Evolutionary conservation across 2,329 filamentous ascomycete genomes (phyloP).

Genomic region (Ceratocystis albifundus): DNA sequence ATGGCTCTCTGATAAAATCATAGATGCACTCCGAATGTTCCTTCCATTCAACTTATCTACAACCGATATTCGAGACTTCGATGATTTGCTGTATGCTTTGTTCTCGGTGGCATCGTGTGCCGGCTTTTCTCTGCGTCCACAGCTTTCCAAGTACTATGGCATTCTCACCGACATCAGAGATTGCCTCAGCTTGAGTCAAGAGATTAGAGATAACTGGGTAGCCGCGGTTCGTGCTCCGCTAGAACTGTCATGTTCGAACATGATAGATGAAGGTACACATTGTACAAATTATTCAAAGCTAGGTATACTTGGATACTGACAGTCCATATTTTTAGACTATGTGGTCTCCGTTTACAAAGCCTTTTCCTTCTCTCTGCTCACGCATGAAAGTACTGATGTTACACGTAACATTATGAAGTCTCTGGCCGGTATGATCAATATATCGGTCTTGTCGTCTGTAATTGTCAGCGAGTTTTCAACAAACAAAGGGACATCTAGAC

Average conservation of each 20-base stretch:
- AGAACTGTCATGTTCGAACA: not conserved
- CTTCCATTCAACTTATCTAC: not conserved
- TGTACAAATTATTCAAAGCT: not conserved
- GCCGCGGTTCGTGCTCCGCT: not conserved
- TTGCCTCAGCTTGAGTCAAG: not conserved
- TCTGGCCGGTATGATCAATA: slow-evolving; percentile 3
- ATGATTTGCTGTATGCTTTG: slow-evolving; percentile 10
- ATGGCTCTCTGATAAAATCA: not conserved
- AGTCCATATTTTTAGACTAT: not conserved
- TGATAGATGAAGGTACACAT: not conserved
- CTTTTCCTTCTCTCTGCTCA: slow-evolving; percentile 34
- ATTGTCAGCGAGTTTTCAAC: slow-evolving; percentile 33
- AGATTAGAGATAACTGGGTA: not conserved
- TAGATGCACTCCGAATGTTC: not conserved
- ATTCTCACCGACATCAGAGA: slow-evolving; percentile 5
- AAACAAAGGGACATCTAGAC: slow-evolving; percentile 25
- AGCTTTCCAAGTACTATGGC: not conserved
- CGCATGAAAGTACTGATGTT: slow-evolving; percentile 22
- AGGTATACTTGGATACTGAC: not conserved
- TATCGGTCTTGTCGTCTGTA: slow-evolving; percentile 32
- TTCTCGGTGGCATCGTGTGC: not conserved
- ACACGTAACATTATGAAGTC: not conserved
- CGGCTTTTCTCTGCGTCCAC: not conserved
- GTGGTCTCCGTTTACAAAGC: slow-evolving; percentile 28
- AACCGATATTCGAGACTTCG: not conserved